Evolutionary conservation across 768 basidiomycete genomes (phyloP), one percentile per base, ranked within the genome.

Genomic region (Hygrophoropsis aurantiaca): DNA sequence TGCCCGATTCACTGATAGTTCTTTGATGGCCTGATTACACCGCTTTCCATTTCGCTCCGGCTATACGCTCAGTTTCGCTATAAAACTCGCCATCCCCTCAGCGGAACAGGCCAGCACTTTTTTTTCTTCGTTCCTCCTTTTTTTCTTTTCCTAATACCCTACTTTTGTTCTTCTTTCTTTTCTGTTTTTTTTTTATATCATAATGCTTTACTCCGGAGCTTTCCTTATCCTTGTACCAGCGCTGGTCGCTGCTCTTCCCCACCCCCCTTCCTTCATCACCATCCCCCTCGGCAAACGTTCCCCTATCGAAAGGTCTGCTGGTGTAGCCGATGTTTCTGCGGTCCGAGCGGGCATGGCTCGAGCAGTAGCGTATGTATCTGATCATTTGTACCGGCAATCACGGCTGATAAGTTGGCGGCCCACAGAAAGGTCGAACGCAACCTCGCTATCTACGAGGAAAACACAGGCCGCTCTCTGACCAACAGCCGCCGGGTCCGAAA

Each of bases 351-450:
- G 20, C 36, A 21, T 38, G 9, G 36, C 36, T 9, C 7, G 36
- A 9, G 16, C 36, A 9, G 20, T 16, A 21, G 36, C 36, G 36
- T 38, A n/a, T n/a, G 36, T 38, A 16, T 9, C 20, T 21, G 25
- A 5, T 20, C n/a, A 7, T n/a, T 21, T 38, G 15, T 38, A 4
- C 21, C 26, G 16, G 11, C 23, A 16, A 9, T 38, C 36, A 21
- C 16, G 16, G 27, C 36, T 42, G 44, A 26, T n/a, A 36, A 16
- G 58, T 20, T 56, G 44, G 23, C 40, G 9, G 34, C 13, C 23
- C 20, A 38, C 20, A 38, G 36, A 16, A 38, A 38, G 20, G 20
- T 38, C 6, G 36, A 38, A 16, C 36, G 36, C 20, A 21, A 21
- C 20, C 16, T 38, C 36, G 16, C n/a, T 7, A 38, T 38, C n/a